Conservation (phyloP, 371 early-diverging fungal genomes). For the Fennellomyces sp. region DNA sequence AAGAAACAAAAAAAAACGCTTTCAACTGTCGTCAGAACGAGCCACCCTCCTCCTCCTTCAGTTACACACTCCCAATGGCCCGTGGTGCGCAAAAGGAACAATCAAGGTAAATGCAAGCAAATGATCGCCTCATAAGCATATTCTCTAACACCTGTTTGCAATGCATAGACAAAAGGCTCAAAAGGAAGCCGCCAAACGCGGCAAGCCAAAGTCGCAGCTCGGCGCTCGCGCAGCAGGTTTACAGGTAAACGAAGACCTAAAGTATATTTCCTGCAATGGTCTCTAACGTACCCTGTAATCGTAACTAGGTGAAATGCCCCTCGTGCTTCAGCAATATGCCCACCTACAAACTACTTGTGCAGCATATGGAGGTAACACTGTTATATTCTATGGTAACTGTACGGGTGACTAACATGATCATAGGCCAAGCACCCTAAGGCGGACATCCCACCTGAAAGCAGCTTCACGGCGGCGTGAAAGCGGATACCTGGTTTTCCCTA, state of each 20-base stretch:
- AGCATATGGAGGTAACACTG: slow-evolving; percentile 62
- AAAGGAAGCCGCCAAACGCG: slow-evolving; percentile 55
- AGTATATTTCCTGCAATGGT: slow-evolving; percentile 6
- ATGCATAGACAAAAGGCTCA: slow-evolving; percentile 55
- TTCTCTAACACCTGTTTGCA: too few relatives aligned
- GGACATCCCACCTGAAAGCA: slow-evolving; percentile 47
- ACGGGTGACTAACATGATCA: neutral
- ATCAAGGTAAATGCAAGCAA: slow-evolving; percentile 41
- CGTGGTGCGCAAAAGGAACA: slow-evolving; percentile 64
- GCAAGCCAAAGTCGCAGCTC: slow-evolving; percentile 51
- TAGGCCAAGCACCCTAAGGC: slow-evolving; percentile 66
- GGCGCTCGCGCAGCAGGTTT: slow-evolving; percentile 65
- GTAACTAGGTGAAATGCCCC: slow-evolving; percentile 42
- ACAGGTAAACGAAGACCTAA: slow-evolving; percentile 28
- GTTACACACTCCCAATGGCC: slow-evolving; percentile 36
- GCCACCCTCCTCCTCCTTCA: neutral
- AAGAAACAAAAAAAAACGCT: neutral
- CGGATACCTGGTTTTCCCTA: neutral
- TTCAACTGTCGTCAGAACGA: too few relatives aligned
- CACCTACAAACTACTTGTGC: slow-evolving; percentile 59
- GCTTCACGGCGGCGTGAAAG: slow-evolving; percentile 10
- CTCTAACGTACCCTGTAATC: neutral
- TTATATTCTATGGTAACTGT: neutral
- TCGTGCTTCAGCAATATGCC: slow-evolving; percentile 46
- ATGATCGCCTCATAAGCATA: neutral